Percentiles rank a stretch among this genome's conserved stretches.
These are phyloP conservation scores for Marasmius sp. DNA, from an alignment of 1,284 basidiomycete genomes.

Conservation along the genomic window DNA sequence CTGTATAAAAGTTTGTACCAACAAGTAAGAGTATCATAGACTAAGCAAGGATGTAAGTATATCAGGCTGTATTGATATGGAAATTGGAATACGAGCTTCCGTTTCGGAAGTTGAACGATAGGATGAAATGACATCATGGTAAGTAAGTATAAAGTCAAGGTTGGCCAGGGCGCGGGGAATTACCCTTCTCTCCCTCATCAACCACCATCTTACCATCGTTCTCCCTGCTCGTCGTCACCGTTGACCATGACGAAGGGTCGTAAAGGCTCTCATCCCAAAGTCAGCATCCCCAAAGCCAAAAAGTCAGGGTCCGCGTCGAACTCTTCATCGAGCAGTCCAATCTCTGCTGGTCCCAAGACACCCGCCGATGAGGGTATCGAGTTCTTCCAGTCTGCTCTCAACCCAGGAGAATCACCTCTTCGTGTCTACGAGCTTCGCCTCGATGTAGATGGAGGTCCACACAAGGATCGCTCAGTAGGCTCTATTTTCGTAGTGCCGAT, in stretches of 20 bases:
- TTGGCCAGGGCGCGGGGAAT: background rate
- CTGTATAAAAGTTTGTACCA: background rate
- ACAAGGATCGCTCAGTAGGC: slow-evolving; percentile 79
- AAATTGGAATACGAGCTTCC: background rate
- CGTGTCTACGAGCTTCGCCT: slow-evolving; percentile 84
- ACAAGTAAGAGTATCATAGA: no score
- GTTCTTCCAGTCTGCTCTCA: slow-evolving; percentile 71
- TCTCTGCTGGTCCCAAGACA: slow-evolving; percentile 61
- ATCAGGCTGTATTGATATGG: no score
- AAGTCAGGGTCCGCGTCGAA: slow-evolving; percentile 12
- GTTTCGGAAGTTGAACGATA: background rate
- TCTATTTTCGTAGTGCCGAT: slow-evolving; percentile 1
- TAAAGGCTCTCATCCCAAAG: slow-evolving; percentile 10
- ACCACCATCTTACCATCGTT: slow-evolving; percentile 8
- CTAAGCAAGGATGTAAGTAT: no score
- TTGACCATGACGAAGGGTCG: slow-evolving; percentile 17
- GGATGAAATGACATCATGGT: slow-evolving; percentile 4
- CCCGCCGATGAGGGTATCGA: slow-evolving; percentile 90
- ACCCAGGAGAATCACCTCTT: slow-evolving; percentile 61
- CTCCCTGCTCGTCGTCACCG: background rate
- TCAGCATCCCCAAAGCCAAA: slow-evolving; percentile 10
- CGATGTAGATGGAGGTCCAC: slow-evolving; percentile 88
- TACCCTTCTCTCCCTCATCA: slow-evolving; percentile 3
- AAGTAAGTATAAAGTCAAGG: background rate
- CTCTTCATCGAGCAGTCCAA: slow-evolving; percentile 19